Evolutionary conservation across 768 basidiomycete species (phyloP).

Genomic region (Myochromella boudieri): DNA sequence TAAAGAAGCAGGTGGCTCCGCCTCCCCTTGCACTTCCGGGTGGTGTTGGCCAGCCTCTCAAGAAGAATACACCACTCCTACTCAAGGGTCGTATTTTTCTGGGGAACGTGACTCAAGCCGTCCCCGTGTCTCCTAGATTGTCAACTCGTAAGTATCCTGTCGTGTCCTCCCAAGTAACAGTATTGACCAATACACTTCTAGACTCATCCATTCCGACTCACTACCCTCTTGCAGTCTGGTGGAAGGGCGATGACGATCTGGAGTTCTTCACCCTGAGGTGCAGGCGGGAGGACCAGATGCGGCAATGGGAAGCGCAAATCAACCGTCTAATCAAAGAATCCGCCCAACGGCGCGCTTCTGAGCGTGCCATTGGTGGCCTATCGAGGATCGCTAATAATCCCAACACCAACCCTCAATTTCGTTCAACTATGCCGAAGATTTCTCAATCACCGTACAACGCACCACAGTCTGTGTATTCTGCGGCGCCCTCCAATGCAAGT

Average conservation of each 20-base stretch:
- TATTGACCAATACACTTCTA: slow-evolving; percentile 21
- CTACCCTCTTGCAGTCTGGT: slow-evolving; percentile 87
- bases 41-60: slow-evolving; percentile 57
- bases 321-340: slow-evolving; percentile 83
- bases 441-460: slow-evolving; percentile 28
- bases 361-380: slow-evolving; percentile 44
- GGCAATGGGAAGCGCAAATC: slow-evolving; percentile 89
- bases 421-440: slow-evolving; percentile 34
- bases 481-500: slow-evolving; percentile 26
- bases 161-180: background rate
- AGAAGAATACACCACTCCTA: slow-evolving; percentile 78
- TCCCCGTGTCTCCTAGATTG: slow-evolving; percentile 55
- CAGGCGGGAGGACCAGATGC: slow-evolving; percentile 87
- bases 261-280: slow-evolving; percentile 96
- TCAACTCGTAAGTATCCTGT: slow-evolving; percentile 53
- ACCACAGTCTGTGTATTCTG: slow-evolving; percentile 31
- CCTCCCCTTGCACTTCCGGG: slow-evolving; percentile 48
- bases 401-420: slow-evolving; percentile 45
- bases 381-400: slow-evolving; percentile 55
- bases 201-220: slow-evolving; percentile 52
- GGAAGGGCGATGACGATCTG: slow-evolving; percentile 90
- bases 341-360: slow-evolving; percentile 66
- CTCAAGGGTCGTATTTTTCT: slow-evolving; percentile 97
- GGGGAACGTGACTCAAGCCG: slow-evolving; percentile 89
- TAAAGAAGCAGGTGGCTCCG: slow-evolving; percentile 75